phyloP scores from a whole-genome alignment of 805 yeast genomes.

The Yarrowia sp. region DNA sequence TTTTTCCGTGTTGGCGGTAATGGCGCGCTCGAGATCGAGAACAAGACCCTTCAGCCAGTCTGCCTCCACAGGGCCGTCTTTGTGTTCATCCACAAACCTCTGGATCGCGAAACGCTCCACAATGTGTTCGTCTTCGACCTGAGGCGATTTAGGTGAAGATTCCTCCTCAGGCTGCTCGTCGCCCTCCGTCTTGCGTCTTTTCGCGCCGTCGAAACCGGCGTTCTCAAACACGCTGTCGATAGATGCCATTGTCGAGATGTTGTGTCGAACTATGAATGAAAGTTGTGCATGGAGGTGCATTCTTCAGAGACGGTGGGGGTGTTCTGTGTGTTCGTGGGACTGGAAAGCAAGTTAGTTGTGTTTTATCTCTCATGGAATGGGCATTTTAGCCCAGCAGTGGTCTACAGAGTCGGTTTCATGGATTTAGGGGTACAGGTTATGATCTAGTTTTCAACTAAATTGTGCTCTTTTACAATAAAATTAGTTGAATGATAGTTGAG shows the following conservation, averaged over 20 bases:
- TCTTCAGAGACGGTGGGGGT: too few species aligned
- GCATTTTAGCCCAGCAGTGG: too few species aligned
- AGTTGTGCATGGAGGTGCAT: not conserved
- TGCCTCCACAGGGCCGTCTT: not conserved
- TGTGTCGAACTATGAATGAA: not conserved
- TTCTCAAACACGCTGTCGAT: slow-evolving; percentile 13
- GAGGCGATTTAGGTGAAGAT: not conserved
- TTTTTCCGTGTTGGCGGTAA: slow-evolving; percentile 29
- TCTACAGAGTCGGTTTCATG: too few species aligned
- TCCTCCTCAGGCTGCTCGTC: not conserved
- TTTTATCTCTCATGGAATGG: too few species aligned
- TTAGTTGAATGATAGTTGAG: too few species aligned
- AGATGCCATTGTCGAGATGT: not conserved
- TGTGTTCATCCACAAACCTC: not conserved
- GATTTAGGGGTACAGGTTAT: too few species aligned
- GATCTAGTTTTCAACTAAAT: too few species aligned
- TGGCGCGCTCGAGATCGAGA: slow-evolving; percentile 37
- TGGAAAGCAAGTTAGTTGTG: too few species aligned
- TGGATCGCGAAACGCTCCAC: not conserved
- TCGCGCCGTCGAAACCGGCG: not conserved
- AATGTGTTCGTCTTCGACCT: not conserved
- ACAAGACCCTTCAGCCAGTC: slow-evolving; percentile 27
- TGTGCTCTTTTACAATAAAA: too few species aligned
- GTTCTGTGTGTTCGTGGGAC: too few species aligned
- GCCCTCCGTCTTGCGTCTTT: not conserved